Percentiles rank a stretch among this genome's conserved stretches.
phyloP scores from a whole-genome alignment of 2,329 filamentous ascomycete genomes.

The Kalaharituber pfeilii region DNA sequence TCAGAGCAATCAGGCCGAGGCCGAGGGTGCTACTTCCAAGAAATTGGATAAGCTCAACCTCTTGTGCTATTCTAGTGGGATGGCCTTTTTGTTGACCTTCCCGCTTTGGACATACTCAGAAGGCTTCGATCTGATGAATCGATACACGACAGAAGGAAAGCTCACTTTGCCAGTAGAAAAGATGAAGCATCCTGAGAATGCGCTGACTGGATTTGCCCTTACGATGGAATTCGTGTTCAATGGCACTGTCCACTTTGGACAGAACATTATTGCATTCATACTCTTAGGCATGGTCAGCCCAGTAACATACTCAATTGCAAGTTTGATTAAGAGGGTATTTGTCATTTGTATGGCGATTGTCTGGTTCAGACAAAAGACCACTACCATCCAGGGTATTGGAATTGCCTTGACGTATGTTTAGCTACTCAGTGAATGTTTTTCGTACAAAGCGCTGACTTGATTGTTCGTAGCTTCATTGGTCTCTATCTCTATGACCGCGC shows the following conservation, averaged over 20 bases:
- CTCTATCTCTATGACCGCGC: conserved; percentile 93
- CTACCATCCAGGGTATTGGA: conserved; percentile 61
- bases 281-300: conserved; percentile 85
- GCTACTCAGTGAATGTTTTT: not conserved
- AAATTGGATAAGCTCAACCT: conserved; percentile 96
- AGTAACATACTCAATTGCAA: conserved; percentile 92
- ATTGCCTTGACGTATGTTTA: conserved; percentile 51
- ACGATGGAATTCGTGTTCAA: conserved; percentile 89
- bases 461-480: conserved; percentile 45
- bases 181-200: conserved; percentile 47
- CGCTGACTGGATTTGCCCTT: conserved; percentile 32
- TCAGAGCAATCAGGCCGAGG: conserved; percentile 70
- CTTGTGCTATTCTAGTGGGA: conserved; percentile 85
- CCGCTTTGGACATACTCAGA: conserved; percentile 92
- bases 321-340: conserved; percentile 90
- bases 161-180: conserved; percentile 61
- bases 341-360: conserved; percentile 88
- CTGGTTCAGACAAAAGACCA: conserved; percentile 89
- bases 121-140: conserved; percentile 56
- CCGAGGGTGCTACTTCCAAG: conserved; percentile 47
- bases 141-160: conserved; percentile 66
- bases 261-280: conserved; percentile 89
- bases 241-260: conserved; percentile 86
- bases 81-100: conserved; percentile 73
- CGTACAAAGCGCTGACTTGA: not conserved